Evolutionary conservation across 2,329 filamentous ascomycete genomes (phyloP).

Genomic region (Cordyceps pruinosa): DNA sequence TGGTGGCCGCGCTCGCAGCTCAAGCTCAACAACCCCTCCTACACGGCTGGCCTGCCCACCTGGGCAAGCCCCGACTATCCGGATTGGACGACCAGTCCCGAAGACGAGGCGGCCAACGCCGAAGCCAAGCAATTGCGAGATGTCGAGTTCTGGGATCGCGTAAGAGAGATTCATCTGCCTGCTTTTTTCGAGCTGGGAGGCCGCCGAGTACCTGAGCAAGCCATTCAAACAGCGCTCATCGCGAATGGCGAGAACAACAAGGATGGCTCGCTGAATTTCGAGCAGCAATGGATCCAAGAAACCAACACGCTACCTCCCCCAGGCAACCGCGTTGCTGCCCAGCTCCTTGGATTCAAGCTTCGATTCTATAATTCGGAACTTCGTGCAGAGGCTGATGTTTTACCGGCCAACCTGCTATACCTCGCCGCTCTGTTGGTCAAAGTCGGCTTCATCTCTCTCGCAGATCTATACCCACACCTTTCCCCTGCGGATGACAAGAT

Average conservation of each 20-base stretch:
- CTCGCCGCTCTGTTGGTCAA: constrained; percentile 90
- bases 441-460: constrained; percentile 89
- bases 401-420: constrained; percentile 90
- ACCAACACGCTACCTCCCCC: constrained; percentile 77
- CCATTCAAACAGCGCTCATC: constrained; percentile 40
- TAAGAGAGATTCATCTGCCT: constrained; percentile 66
- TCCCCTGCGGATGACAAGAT: constrained; percentile 81
- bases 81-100: constrained; percentile 57
- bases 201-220: constrained; percentile 55
- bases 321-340: constrained; percentile 87
- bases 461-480: constrained; percentile 86
- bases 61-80: constrained; percentile 75
- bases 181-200: constrained; percentile 88
- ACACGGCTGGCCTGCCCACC: constrained; percentile 62
- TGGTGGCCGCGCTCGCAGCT: constrained; percentile 79
- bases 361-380: constrained; percentile 84
- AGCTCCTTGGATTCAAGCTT: constrained; percentile 93
- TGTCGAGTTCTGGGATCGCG: constrained; percentile 69
- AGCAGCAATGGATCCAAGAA: constrained; percentile 67
- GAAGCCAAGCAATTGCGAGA: constrained; percentile 60
- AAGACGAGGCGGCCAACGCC: constrained; percentile 56
- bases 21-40: constrained; percentile 36
- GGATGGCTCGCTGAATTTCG: constrained; percentile 45
- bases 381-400: constrained; percentile 64
- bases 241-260: constrained; percentile 30